phyloP scores from a whole-genome alignment of 495 filamentous ascomycete genomes.

The Immersiella caudata region DNA sequence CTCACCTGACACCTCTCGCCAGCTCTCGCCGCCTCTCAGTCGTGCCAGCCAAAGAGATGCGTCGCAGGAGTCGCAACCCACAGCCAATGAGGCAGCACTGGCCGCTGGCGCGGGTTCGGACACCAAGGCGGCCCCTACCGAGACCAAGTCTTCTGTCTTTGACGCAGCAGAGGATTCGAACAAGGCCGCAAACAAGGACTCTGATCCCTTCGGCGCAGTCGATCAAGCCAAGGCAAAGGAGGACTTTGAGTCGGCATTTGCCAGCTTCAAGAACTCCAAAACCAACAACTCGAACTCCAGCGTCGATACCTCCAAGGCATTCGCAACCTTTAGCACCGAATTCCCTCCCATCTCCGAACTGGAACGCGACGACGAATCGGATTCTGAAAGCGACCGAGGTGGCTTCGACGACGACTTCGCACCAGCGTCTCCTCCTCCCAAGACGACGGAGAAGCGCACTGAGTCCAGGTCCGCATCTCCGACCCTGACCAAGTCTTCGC shows the following conservation, averaged over 20 bases:
- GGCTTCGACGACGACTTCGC: constrained; percentile 95
- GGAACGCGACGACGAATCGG: constrained; percentile 71
- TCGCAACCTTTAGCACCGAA: constrained; percentile 61
- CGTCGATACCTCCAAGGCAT: constrained; percentile 44
- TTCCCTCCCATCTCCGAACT: constrained; percentile 94
- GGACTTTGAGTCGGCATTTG: constrained; percentile 77
- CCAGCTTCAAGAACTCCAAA: constrained; percentile 54
- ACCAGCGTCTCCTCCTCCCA: constrained; percentile 63
- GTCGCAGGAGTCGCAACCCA: constrained; percentile 54
- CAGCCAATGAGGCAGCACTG: constrained; percentile 19
- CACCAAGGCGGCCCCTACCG: constrained; percentile 28
- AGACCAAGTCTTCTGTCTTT: constrained; percentile 12
- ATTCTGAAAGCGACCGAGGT: constrained; percentile 73
- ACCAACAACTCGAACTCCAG: constrained; percentile 23
- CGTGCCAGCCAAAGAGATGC: constrained; percentile 71
- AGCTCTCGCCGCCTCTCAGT: constrained; percentile 78
- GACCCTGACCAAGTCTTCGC: constrained; percentile 26
- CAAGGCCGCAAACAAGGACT: constrained; percentile 22
- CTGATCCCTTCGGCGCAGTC: constrained; percentile 59
- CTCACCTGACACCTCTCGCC: constrained; percentile 72
- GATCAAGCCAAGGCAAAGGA: constrained; percentile 66
- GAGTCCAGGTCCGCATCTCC: constrained; percentile 33
- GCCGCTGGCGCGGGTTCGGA: constrained; percentile 37
- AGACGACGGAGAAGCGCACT: constrained; percentile 35
- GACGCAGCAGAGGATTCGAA: constrained; percentile 25